phyloP scores from a whole-genome alignment of 805 yeast genomes.

The Pichia scutulata region DNA sequence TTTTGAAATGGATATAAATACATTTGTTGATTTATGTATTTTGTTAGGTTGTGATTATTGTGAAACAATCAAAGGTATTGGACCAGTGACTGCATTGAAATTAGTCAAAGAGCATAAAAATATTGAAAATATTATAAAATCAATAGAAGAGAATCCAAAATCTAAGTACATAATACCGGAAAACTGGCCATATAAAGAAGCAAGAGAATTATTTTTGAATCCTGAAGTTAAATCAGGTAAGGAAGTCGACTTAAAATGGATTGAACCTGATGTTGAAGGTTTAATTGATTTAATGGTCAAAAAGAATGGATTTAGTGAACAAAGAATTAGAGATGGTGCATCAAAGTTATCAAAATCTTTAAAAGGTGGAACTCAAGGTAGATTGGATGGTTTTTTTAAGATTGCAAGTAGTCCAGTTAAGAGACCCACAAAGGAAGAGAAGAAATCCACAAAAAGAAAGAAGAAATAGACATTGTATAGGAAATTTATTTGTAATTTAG shows the following conservation, averaged over 20 bases:
- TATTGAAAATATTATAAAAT: slow-evolving; percentile 69
- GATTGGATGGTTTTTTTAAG: slow-evolving; percentile 87
- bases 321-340: slow-evolving; percentile 81
- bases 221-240: slow-evolving; percentile 71
- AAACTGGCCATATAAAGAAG: slow-evolving; percentile 88
- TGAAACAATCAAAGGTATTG: slow-evolving; percentile 90
- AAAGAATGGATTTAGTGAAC: slow-evolving; percentile 89
- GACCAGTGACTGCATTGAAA: slow-evolving; percentile 90
- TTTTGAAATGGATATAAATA: slow-evolving; percentile 59
- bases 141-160: slow-evolving; percentile 47
- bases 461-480: background rate
- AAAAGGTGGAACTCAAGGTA: slow-evolving; percentile 81
- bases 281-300: slow-evolving; percentile 74
- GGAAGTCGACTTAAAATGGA: slow-evolving; percentile 73
- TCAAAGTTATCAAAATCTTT: slow-evolving; percentile 76
- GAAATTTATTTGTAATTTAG: background rate
- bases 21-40: slow-evolving; percentile 88
- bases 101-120: slow-evolving; percentile 78
- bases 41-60: slow-evolving; percentile 95
- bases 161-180: slow-evolving; percentile 82
- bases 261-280: slow-evolving; percentile 80
- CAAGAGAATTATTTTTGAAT: slow-evolving; percentile 69
- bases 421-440: slow-evolving; percentile 27
- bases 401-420: slow-evolving; percentile 37
- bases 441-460: slow-evolving; percentile 16